phyloP scores from a whole-genome alignment of 2,329 filamentous ascomycete species.

The Fusarium setosum region DNA sequence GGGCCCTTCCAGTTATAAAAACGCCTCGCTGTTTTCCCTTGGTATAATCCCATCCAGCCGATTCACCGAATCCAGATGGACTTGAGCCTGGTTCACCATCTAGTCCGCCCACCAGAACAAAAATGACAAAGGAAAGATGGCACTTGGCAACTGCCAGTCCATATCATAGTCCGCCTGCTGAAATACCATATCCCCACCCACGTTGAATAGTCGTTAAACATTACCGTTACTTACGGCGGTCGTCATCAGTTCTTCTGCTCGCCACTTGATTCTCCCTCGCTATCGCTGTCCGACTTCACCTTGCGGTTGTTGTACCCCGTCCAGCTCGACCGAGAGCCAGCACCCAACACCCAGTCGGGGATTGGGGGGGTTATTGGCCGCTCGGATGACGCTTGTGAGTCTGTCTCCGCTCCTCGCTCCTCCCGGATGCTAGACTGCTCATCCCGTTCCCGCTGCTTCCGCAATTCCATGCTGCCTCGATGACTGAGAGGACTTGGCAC shows the following conservation, averaged over 20 bases:
- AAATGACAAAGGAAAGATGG: constrained; percentile 27
- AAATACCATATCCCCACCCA: constrained; percentile 11
- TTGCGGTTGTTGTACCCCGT: constrained; percentile 58
- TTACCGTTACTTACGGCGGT: constrained; percentile 4
- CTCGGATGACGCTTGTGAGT: constrained; percentile 46
- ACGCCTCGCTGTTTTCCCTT: constrained; percentile 36
- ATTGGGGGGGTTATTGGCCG: constrained; percentile 69
- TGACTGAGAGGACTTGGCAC: constrained; percentile 60
- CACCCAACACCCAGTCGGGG: constrained; percentile 69
- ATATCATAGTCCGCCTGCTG: constrained; percentile 34
- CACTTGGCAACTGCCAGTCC: constrained; percentile 13
- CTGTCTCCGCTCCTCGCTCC: constrained; percentile 38
- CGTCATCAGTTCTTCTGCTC: constrained; percentile 13
- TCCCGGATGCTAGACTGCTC: constrained; percentile 40
- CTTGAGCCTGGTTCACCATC: constrained; percentile 8
- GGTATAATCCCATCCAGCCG: constrained; percentile 26
- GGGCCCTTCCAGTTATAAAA: constrained; percentile 25
- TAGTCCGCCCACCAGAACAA: not conserved
- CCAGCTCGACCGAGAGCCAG: constrained; percentile 62
- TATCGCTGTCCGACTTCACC: constrained; percentile 28
- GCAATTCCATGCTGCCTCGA: constrained; percentile 59
- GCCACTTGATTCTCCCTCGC: constrained; percentile 5
- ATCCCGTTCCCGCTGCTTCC: constrained; percentile 29
- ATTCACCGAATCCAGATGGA: constrained; percentile 5
- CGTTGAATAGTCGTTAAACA: constrained; percentile 29